Evolutionary conservation across 1,284 basidiomycete species (phyloP).

Genomic region (Polyporus tsugae): DNA sequence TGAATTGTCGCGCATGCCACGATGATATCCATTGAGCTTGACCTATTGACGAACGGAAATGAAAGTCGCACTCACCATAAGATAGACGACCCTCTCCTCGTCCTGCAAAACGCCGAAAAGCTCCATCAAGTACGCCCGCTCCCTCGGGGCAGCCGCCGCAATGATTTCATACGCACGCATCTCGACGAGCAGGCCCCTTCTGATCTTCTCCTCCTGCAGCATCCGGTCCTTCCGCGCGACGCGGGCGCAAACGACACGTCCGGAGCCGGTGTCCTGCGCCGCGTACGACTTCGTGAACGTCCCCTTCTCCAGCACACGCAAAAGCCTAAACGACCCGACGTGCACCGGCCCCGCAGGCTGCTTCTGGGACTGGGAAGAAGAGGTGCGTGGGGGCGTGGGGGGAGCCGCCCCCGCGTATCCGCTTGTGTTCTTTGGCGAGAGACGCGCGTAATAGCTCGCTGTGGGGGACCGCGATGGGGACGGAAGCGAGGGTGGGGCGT

Average conservation of each 20-base stretch:
- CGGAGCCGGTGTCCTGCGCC: conserved; percentile 37
- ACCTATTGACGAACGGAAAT: neutral
- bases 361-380: neutral
- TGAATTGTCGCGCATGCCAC: neutral
- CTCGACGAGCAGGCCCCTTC: conserved; percentile 37
- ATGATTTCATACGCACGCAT: conserved; percentile 44
- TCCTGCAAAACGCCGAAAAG: conserved; percentile 45
- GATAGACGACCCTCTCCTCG: conserved; percentile 38
- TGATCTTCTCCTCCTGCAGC: conserved; percentile 18
- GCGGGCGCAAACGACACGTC: conserved; percentile 38
- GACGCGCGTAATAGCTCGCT: neutral
- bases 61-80: conserved; percentile 40
- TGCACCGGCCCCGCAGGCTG: neutral
- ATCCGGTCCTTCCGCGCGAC: conserved; percentile 33
- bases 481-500: neutral
- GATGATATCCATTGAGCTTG: neutral
- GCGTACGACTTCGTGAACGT: conserved; percentile 39
- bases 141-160: conserved; percentile 33
- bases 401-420: neutral
- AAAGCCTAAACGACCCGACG: conserved; percentile 41
- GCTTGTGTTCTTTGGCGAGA: neutral
- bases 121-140: conserved; percentile 43
- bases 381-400: conserved; percentile 1
- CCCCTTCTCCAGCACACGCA: conserved; percentile 38
- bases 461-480: neutral